Percentiles rank a stretch among this genome's conserved stretches.
Evolutionary conservation across 192 early-diverging fungal species (phyloP).

Genomic region (Phlyctochytrium arcticum): DNA sequence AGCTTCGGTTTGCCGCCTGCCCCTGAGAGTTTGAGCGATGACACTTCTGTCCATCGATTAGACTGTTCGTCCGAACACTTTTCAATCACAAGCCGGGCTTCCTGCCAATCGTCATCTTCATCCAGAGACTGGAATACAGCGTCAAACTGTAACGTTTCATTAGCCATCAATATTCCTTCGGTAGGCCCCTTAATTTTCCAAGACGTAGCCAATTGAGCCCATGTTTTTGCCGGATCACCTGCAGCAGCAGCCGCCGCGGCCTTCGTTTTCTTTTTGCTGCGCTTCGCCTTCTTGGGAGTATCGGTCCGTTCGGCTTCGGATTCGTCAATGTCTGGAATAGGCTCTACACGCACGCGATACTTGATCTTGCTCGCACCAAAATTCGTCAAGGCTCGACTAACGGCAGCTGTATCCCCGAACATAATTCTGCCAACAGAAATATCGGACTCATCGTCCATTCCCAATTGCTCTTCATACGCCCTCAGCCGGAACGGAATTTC

Average conservation of each 20-base stretch:
- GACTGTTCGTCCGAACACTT: slow-evolving; percentile 33
- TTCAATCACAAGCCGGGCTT: slow-evolving; percentile 47
- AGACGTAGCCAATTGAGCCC: slow-evolving; percentile 19
- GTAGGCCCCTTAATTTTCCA: slow-evolving; percentile 37
- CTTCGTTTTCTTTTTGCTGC: slow-evolving; percentile 24
- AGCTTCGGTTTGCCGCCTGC: slow-evolving; percentile 50
- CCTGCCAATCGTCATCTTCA: slow-evolving; percentile 50
- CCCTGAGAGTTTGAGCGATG: slow-evolving; percentile 41
- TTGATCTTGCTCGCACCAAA: slow-evolving; percentile 40
- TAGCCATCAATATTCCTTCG: slow-evolving; percentile 40
- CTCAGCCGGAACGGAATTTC: slow-evolving; percentile 39
- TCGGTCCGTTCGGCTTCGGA: slow-evolving; percentile 7
- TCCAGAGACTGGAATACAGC: slow-evolving; percentile 48
- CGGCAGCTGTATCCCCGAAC: slow-evolving; percentile 40
- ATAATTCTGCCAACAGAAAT: slow-evolving; percentile 47
- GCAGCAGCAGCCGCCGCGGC: background rate
- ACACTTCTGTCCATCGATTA: slow-evolving; percentile 38
- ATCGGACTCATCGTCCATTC: slow-evolving; percentile 42
- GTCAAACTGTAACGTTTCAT: slow-evolving; percentile 27
- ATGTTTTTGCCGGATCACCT: slow-evolving; percentile 13
- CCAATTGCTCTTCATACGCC: slow-evolving; percentile 44
- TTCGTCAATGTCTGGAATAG: slow-evolving; percentile 8
- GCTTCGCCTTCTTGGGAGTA: slow-evolving; percentile 13
- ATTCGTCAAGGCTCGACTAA: slow-evolving; percentile 38
- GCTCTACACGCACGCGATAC: slow-evolving; percentile 43